phyloP scores from a whole-genome alignment of 257 asterid genomes.

The Knoxia roxburghii region DNA sequence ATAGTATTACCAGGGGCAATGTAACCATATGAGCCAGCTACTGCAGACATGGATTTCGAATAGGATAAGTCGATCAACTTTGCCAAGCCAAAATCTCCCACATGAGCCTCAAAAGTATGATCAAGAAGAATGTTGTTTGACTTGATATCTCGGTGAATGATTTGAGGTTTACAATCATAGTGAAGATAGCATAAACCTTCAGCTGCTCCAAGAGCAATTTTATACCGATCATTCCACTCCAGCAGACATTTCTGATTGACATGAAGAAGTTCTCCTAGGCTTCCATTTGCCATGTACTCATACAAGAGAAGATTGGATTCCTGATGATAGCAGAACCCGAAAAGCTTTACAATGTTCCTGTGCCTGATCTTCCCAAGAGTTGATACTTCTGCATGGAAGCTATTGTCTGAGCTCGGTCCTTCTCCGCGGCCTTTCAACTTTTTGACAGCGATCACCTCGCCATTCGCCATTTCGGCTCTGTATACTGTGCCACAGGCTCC shows the following conservation, averaged over 20 bases:
- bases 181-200: conserved; percentile 82
- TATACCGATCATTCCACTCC: conserved; percentile 65
- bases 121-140: conserved; percentile 82
- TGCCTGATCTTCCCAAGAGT: conserved; percentile 80
- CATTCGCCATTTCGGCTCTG: conserved; percentile 60
- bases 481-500: conserved; percentile 92
- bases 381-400: conserved; percentile 83
- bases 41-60: conserved; percentile 88
- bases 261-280: conserved; percentile 72
- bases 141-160: conserved; percentile 78
- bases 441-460: conserved; percentile 71
- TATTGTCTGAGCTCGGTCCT: conserved; percentile 52
- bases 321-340: conserved; percentile 73
- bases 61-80: conserved; percentile 65
- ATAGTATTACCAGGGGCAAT: conserved; percentile 78
- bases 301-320: conserved; percentile 68
- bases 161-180: conserved; percentile 75
- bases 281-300: conserved; percentile 77
- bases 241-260: conserved; percentile 38
- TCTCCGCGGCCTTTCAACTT: conserved; percentile 56
- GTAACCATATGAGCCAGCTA: conserved; percentile 94
- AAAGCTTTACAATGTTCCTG: conserved; percentile 65
- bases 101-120: conserved; percentile 69
- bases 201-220: conserved; percentile 80
- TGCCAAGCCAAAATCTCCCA: conserved; percentile 89